Evolutionary conservation across 768 basidiomycete species (phyloP), one percentile per base, ranked within the genome.

Genomic region (Russula sp.): DNA sequence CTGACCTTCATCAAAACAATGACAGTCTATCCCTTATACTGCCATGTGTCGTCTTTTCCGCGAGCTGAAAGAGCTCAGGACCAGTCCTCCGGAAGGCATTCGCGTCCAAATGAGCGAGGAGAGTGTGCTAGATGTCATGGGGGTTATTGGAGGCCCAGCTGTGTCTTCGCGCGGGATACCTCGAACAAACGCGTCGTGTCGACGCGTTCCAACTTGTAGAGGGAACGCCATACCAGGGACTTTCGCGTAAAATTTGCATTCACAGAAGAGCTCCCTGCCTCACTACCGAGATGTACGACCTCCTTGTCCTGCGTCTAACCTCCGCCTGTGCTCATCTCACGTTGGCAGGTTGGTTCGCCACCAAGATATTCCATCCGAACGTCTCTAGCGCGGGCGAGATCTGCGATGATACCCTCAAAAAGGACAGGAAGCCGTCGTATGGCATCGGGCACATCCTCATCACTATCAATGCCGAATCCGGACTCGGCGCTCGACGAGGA

Each of bases 281-380:
- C 86, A 32, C 95, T 95, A 55, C 95, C 95, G 10, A 97, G 95
- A 79, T 97, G 96, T 95, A 68, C 54, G 84, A 75, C 8, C 68
- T 40, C 20, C 35, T 45, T 37, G n/a, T n/a, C 7, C 56, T 16
- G 48, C 57, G 37, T 20, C n/a, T 34, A 50, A 59, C 27, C 10
- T 20, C n/a, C 13, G 0, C 1, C n/a, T 22, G 22, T 52, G 22
- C 48, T 57, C 52, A 53, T 60, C 13, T 63, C 39, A 1, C 39
- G 7, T 62, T 10, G 8, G 18, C 32, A 96, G 94, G 95, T 71
- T 88, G 91, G 79, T 89, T 97, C 68, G 78, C 82, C 14, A 97
- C 95, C 55, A 97, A 96, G 78, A 95, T 98, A 61, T 98, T 98
- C 75, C 95, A 98, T 70, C 95, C 96, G 0, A 98, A 98, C 70